Conservation (phyloP, 2,329 filamentous ascomycete genomes). For the Aspergillus tanneri region DNA sequence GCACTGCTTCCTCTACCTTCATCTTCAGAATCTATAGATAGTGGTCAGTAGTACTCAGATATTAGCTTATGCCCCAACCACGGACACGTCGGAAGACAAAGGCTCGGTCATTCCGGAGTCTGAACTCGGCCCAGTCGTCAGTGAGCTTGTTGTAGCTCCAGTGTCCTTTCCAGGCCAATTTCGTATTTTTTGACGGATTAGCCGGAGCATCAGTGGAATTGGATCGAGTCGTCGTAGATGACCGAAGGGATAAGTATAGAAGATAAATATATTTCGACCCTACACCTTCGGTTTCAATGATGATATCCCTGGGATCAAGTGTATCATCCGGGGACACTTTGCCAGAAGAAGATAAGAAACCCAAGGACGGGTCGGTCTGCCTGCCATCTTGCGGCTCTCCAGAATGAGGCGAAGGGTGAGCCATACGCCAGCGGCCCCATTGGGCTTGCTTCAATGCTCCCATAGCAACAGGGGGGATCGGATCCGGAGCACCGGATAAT, state of each 20-base stretch:
- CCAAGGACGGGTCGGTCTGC: constrained; percentile 37
- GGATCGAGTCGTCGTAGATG: constrained; percentile 48
- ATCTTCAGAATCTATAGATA: background rate
- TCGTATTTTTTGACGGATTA: constrained; percentile 70
- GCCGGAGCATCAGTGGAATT: constrained; percentile 33
- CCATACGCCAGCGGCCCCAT: constrained; percentile 65
- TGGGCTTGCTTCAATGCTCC: constrained; percentile 68
- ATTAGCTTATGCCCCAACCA: constrained; percentile 52
- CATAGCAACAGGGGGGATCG: constrained; percentile 41
- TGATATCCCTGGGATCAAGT: constrained; percentile 58
- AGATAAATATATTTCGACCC: constrained; percentile 77
- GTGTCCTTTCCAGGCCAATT: constrained; percentile 82
- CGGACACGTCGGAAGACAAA: constrained; percentile 63
- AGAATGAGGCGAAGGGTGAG: constrained; percentile 45
- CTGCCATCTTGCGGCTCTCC: constrained; percentile 19
- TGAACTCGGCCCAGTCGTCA: constrained; percentile 86
- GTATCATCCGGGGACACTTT: constrained; percentile 18
- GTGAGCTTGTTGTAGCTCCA: constrained; percentile 88
- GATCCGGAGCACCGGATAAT: constrained; percentile 26
- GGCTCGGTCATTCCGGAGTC: constrained; percentile 59
- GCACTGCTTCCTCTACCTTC: no score
- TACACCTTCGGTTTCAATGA: constrained; percentile 83
- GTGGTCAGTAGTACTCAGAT: constrained; percentile 14
- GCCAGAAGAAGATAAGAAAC: constrained; percentile 18
- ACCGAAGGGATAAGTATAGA: constrained; percentile 71